Evolutionary conservation across 2,329 filamentous ascomycete genomes (phyloP), one percentile per base, ranked within the genome.

Genomic region (Alternaria brassicae): DNA sequence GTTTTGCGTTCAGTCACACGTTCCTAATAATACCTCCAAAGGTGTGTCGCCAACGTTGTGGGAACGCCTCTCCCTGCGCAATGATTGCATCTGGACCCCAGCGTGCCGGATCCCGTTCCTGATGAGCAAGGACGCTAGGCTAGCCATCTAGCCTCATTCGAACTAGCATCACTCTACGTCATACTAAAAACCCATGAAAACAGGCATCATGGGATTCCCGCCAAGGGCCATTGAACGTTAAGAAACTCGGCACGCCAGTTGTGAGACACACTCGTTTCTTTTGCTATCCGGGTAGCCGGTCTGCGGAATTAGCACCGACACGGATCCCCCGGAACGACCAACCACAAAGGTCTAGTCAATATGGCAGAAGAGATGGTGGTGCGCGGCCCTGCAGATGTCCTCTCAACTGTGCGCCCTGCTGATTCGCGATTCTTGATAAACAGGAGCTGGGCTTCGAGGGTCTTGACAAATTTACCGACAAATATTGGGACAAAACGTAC

Each of bases 391-490:
- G 37, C 19, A 42, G 9, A 13, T 32, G 12, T 32, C 48, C 19
- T 19, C 28, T 41, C n/a, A 21, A 34, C 15, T 10, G 15, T 53
- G 36, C 30, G 28, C 10, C 48, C 10, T 52, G 58, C 65, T 68
- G 61, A 69, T 62, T 52, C 41, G 30, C 40, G 12, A 12, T 49
- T 50, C 39, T 53, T 37, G 34, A 23, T 10, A 10, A 40, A 54
- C 53, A 78, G 75, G 75, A 78, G 62, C 72, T 78, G 7, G 75
- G 75, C 2, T 71, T 77, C 39, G 71, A 73, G 58, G 73, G 73
- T n/a, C 58, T 77, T 5, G 70, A 77, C 50, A 67, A 59, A 17
- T 59, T 71, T 28, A 63, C 71, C 19, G 57, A 72, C 36, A 74
- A 71, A 32, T 74, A 74, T 44, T 72, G 72, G 60, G 74, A 77